Conservation (phyloP, 2,329 filamentous ascomycete species). For the Uncinocarpus reesii region DNA sequence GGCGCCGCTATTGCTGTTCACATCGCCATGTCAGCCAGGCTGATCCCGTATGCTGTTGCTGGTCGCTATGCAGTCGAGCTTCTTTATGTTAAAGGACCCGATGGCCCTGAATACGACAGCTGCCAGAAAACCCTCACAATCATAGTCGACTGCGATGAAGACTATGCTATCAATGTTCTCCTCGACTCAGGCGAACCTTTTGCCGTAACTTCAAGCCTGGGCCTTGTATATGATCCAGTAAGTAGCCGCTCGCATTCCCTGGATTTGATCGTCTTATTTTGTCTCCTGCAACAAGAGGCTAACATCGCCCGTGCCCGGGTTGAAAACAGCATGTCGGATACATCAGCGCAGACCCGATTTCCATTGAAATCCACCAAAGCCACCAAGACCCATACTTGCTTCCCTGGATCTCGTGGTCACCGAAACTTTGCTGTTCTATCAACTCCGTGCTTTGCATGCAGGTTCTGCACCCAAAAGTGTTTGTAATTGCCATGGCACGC, state of each 20-base stretch:
- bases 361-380: conserved; percentile 4
- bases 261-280: background rate
- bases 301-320: too few relatives aligned
- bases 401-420: background rate
- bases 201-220: background rate
- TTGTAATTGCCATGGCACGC: background rate
- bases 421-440: background rate
- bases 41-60: background rate
- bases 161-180: background rate
- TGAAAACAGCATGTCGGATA: conserved; percentile 6
- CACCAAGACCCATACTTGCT: conserved; percentile 1
- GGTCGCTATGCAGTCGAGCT: conserved; percentile 9
- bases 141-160: background rate
- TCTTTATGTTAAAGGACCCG: background rate
- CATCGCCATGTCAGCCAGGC: background rate
- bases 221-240: conserved; percentile 6
- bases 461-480: conserved; percentile 3
- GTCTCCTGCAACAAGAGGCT: background rate
- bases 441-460: background rate
- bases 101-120: background rate
- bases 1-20: conserved; percentile 3
- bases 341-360: conserved; percentile 3
- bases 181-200: conserved; percentile 1
- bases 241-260: background rate
- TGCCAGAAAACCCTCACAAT: background rate